Base-by-base conservation (phyloP, 345 rosid genomes). In the Nephelium lappaceum region DNA sequence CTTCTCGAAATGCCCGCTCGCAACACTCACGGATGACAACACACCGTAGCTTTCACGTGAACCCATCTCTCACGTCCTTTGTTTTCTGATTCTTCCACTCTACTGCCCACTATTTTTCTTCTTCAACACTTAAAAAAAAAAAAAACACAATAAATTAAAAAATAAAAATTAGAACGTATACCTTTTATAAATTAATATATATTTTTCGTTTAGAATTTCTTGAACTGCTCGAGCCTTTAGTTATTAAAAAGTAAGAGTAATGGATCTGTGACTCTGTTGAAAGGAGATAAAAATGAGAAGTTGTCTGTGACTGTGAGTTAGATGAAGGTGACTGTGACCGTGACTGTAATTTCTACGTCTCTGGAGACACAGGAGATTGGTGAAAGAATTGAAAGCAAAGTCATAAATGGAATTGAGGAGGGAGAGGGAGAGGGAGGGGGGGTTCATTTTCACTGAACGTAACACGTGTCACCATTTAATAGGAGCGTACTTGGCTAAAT, bases 1-100 rank as follows among this genome's bases (percentile, higher is more conserved):
- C n/a, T 16, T 77, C 87, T 84, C 85, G 86, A 84, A 83, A 85
- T 77, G 74, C 74, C 67, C 83, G 83, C 83, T 80, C 64, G 82
- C 74, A 79, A 80, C 83, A 73, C 83, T 86, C 86, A 86, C 84
- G 81, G 86, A 83, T 79, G 86, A 83, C 84, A 78, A 27, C 43
- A 24, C 78, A 38, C 80, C 77, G 11, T 70, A 65, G 82, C 65
- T 77, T 64, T 82, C 93, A 88, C 92, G 93, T 90, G 92, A 86
- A 83, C 83, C 80, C 88, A 80, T 78, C 81, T 65, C 81, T 79
- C 81, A 73, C 36, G 83, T 61, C 51, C 23, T 55, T 69, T 82
- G 45, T 31, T 31, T 31, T 31, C 36, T 31, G 36, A 31, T 31
- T 31, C 36, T 31, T 31, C 36, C 36, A 2, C 1, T 31, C 36